Evolutionary conservation across 2,329 filamentous ascomycete genomes (phyloP).

Genomic region (Sporothrix sp.): DNA sequence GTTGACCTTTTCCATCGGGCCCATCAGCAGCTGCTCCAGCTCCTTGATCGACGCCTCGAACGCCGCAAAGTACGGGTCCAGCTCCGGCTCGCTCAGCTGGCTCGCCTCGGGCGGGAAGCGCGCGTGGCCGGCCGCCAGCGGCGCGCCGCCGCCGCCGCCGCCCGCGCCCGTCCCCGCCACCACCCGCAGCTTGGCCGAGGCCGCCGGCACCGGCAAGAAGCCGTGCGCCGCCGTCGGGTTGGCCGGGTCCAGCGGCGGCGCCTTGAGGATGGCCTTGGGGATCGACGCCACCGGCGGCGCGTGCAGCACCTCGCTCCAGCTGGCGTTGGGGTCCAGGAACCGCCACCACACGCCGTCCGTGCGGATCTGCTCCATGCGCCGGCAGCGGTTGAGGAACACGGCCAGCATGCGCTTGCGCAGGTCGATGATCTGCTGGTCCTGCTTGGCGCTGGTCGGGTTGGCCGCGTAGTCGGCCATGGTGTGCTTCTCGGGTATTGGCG

Average conservation of each 20-base stretch:
- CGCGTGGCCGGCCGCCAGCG: conserved; percentile 22
- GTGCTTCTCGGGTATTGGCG: conserved; percentile 97
- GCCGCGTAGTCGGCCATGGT: conserved; percentile 98
- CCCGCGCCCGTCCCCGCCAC: conserved; percentile 28
- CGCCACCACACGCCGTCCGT: conserved; percentile 96
- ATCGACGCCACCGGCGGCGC: conserved; percentile 84
- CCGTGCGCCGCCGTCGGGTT: conserved; percentile 80
- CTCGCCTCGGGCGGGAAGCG: conserved; percentile 75
- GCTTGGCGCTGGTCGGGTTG: conserved; percentile 94
- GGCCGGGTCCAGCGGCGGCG: conserved; percentile 89
- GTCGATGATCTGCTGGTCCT: conserved; percentile 95
- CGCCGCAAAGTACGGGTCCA: conserved; percentile 91
- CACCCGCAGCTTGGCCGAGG: conserved; percentile 76
- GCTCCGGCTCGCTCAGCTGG: conserved; percentile 72
- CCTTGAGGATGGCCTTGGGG: conserved; percentile 87
- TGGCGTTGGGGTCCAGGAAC: conserved; percentile 94
- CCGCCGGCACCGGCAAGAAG: conserved; percentile 76
- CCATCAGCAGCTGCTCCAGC: conserved; percentile 75
- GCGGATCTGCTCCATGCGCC: conserved; percentile 82
- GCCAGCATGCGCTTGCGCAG: conserved; percentile 92
- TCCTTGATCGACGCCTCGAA: conserved; percentile 91
- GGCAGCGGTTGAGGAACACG: conserved; percentile 89
- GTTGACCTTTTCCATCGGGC: conserved; percentile 95
- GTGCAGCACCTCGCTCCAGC: conserved; percentile 95
- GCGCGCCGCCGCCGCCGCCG: background rate